Percentiles rank a stretch among this genome's conserved stretches.
Evolutionary conservation across 805 yeast species (phyloP).

Genomic region (Lachancea dasiensis): DNA sequence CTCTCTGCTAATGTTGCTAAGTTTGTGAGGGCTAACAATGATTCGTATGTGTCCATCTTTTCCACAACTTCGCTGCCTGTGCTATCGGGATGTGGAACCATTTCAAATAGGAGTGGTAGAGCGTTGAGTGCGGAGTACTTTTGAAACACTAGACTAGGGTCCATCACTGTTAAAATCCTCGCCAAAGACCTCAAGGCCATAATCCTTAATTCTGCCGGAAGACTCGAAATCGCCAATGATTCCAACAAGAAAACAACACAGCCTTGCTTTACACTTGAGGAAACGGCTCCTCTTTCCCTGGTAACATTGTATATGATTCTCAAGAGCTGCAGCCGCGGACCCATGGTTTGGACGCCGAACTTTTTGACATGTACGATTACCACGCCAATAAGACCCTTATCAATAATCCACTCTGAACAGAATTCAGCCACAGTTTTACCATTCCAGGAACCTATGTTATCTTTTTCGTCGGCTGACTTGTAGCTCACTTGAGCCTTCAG

Average conservation of each 20-base stretch:
- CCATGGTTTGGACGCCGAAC: constrained; percentile 12
- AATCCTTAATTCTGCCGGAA: constrained; percentile 21
- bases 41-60: constrained; percentile 41
- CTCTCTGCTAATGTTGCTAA: constrained; percentile 45
- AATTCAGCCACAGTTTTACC: constrained; percentile 20
- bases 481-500: constrained; percentile 30
- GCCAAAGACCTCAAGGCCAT: constrained; percentile 41
- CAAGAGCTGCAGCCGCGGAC: constrained; percentile 30
- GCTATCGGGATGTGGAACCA: constrained; percentile 20
- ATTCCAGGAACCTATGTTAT: constrained; percentile 14
- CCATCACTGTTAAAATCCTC: constrained; percentile 37
- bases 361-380: constrained; percentile 12
- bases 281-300: constrained; percentile 16
- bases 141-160: constrained; percentile 42
- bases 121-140: constrained; percentile 39
- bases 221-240: constrained; percentile 26
- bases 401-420: constrained; percentile 18
- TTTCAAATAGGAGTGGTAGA: constrained; percentile 42
- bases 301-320: constrained; percentile 31
- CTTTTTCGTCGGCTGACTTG: constrained; percentile 18
- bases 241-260: constrained; percentile 37
- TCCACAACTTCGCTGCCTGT: constrained; percentile 10
- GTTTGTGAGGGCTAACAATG: constrained; percentile 63
- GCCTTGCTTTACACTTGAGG: constrained; percentile 43
- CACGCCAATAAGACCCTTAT: constrained; percentile 18